These are phyloP conservation scores for Nicotiana rustica DNA, from an alignment of 305 asterid species.

Conservation along the genomic window DNA sequence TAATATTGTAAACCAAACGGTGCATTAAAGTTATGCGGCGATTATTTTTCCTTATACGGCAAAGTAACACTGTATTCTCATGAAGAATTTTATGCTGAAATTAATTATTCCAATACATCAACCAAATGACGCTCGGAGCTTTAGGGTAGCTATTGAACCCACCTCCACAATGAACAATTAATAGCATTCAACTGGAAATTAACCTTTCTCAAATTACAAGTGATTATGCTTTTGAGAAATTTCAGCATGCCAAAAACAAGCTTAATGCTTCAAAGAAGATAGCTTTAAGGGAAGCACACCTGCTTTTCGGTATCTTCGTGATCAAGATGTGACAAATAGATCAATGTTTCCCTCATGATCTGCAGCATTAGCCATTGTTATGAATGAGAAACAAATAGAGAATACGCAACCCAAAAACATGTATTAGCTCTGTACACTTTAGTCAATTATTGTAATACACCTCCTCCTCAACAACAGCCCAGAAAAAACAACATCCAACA, in stretches of 20 bases:
- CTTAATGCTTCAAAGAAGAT: not conserved
- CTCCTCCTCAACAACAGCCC: not conserved
- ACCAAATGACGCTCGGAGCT: no score
- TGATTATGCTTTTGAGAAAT: no score
- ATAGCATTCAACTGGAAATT: not conserved
- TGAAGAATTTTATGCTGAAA: no score
- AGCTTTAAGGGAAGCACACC: conserved; percentile 49
- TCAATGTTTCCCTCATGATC: conserved; percentile 98
- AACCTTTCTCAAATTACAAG: not conserved
- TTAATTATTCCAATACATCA: no score
- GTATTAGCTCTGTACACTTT: not conserved
- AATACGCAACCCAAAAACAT: not conserved
- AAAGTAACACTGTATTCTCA: no score
- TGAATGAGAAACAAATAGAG: not conserved
- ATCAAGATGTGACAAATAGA: conserved; percentile 97
- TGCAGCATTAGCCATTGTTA: conserved; percentile 46
- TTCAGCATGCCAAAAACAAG: not conserved
- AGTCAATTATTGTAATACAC: not conserved
- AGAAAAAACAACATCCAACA: not conserved
- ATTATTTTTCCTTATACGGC: no score
- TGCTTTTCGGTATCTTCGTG: conserved; percentile 97
- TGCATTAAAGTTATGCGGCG: no score
- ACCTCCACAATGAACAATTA: not conserved
- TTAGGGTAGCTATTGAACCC: not conserved
- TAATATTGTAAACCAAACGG: no score